These are phyloP conservation scores for Bimuria novae-zelandiae DNA, from an alignment of 2,329 filamentous ascomycete species.

Conservation along the genomic window DNA sequence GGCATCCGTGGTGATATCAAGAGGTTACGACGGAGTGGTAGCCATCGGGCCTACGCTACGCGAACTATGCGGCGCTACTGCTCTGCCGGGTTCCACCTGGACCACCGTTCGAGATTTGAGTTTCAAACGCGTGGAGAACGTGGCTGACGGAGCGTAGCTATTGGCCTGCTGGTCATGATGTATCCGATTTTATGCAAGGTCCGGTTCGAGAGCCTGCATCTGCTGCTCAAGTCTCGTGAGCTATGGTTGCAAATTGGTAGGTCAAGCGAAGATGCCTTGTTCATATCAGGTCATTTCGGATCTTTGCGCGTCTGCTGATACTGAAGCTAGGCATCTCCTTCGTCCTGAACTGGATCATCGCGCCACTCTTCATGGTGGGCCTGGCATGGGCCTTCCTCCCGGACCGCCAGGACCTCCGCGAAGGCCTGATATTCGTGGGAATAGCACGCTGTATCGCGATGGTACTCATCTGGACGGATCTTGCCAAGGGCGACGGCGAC, in stretches of 20 bases:
- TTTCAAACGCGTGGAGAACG: neutral
- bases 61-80: neutral
- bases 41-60: neutral
- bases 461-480: constrained; percentile 80
- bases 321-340: constrained; percentile 63
- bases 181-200: constrained; percentile 91
- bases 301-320: neutral
- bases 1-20: too few species aligned
- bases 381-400: constrained; percentile 65
- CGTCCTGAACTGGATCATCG: constrained; percentile 80
- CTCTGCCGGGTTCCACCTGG: neutral
- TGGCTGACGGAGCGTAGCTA: constrained; percentile 54
- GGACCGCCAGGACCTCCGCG: constrained; percentile 53
- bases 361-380: constrained; percentile 79
- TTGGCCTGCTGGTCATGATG: constrained; percentile 90
- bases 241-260: constrained; percentile 60
- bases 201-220: constrained; percentile 74
- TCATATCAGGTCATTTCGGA: too few species aligned
- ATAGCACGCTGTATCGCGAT: constrained; percentile 87
- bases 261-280: neutral
- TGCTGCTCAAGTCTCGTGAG: constrained; percentile 62
- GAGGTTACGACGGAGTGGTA: neutral
- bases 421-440: constrained; percentile 80
- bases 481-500: constrained; percentile 76
- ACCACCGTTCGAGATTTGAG: neutral